Evolutionary conservation across 2,329 filamentous ascomycete species (phyloP).

Genomic region (Acephala macrosclerotiorum): DNA sequence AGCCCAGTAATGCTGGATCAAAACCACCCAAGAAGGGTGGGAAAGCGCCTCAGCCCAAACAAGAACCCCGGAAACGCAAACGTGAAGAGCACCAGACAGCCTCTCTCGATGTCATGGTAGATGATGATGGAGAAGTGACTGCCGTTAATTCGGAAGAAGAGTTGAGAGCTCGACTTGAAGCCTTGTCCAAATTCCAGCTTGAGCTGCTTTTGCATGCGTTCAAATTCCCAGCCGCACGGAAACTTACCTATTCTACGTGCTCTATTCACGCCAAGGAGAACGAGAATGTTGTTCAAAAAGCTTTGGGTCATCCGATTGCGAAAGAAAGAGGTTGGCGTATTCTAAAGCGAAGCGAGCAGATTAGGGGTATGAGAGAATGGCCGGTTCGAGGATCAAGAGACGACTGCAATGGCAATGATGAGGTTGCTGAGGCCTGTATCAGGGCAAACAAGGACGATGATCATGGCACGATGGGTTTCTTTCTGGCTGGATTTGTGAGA

Average conservation of each 20-base stretch:
- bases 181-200: slow-evolving; percentile 83
- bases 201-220: slow-evolving; percentile 85
- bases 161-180: slow-evolving; percentile 69
- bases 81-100: slow-evolving; percentile 38
- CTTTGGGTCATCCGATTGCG: slow-evolving; percentile 73
- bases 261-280: slow-evolving; percentile 90
- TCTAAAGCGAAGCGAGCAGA: slow-evolving; percentile 75
- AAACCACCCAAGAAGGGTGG: slow-evolving; percentile 39
- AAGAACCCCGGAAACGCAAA: slow-evolving; percentile 41
- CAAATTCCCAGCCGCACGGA: slow-evolving; percentile 75
- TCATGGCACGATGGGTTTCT: slow-evolving; percentile 92
- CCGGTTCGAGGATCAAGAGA: slow-evolving; percentile 63
- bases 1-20: slow-evolving; percentile 34
- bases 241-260: slow-evolving; percentile 93
- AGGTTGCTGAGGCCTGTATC: slow-evolving; percentile 77
- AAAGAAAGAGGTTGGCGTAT: slow-evolving; percentile 77
- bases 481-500: slow-evolving; percentile 85
- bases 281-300: slow-evolving; percentile 79
- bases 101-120: slow-evolving; percentile 49
- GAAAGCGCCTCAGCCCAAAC: slow-evolving; percentile 31
- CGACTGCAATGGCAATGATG: slow-evolving; percentile 56
- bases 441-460: slow-evolving; percentile 82
- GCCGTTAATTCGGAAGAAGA: slow-evolving; percentile 61
- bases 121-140: slow-evolving; percentile 64
- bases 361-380: slow-evolving; percentile 80